Percentiles rank a stretch among this genome's conserved stretches.
phyloP scores from a whole-genome alignment of 2,329 filamentous ascomycete species.

The Fusarium nematophilum region DNA sequence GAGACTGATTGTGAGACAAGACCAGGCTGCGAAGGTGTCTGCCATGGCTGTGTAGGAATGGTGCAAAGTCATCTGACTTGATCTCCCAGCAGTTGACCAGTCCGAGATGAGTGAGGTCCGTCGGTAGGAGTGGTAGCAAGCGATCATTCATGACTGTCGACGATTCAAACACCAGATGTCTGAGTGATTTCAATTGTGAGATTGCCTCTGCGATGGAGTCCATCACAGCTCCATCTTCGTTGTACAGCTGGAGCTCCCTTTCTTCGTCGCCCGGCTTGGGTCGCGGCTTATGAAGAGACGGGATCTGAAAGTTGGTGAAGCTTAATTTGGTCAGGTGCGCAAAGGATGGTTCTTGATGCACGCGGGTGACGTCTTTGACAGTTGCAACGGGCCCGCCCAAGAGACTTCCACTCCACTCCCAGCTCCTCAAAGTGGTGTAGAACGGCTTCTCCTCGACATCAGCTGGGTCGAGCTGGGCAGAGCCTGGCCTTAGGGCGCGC shows the following conservation, averaged over 20 bases:
- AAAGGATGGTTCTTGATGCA: conserved; percentile 70
- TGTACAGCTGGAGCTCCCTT: conserved; percentile 47
- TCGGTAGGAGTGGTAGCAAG: conserved; percentile 76
- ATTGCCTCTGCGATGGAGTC: conserved; percentile 50
- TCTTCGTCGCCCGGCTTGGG: conserved; percentile 47
- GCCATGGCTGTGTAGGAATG: conserved; percentile 76
- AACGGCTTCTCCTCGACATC: conserved; percentile 45
- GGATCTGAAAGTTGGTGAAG: conserved; percentile 73
- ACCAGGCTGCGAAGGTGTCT: conserved; percentile 73
- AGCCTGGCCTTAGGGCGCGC: conserved; percentile 67
- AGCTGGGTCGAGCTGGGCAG: conserved; percentile 48
- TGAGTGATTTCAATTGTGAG: conserved; percentile 68
- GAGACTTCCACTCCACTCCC: conserved; percentile 71
- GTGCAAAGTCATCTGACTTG: conserved; percentile 71
- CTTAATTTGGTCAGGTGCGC: conserved; percentile 64
- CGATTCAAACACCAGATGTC: conserved; percentile 77
- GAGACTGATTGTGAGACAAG: conserved; percentile 81
- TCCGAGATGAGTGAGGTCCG: conserved; percentile 73
- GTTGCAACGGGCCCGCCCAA: conserved; percentile 58
- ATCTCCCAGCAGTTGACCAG: conserved; percentile 84
- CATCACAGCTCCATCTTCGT: conserved; percentile 57
- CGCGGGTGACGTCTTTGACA: conserved; percentile 59
- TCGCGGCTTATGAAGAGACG: conserved; percentile 56
- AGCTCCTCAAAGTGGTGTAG: conserved; percentile 59
- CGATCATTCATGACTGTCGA: conserved; percentile 77